Evolutionary conservation across 1,139 yeast species (phyloP).

Genomic region (Kluyveromyces sp.): DNA sequence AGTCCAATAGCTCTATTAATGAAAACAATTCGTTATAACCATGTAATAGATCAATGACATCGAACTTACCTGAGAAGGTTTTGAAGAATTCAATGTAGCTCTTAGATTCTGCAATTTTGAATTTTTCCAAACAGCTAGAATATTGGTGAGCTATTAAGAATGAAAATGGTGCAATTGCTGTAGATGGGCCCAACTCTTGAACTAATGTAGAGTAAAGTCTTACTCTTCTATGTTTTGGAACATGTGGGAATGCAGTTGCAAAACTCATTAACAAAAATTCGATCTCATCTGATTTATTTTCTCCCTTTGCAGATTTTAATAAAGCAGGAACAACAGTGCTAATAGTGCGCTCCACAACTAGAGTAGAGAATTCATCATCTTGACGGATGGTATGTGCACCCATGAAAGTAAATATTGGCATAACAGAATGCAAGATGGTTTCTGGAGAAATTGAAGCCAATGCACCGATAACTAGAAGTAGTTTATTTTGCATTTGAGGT

Average conservation of each 20-base stretch:
- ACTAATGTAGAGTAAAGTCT: slow-evolving; percentile 73
- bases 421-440: slow-evolving; percentile 84
- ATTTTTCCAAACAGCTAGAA: slow-evolving; percentile 44
- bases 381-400: slow-evolving; percentile 96
- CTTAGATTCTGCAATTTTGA: slow-evolving; percentile 58
- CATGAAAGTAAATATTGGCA: slow-evolving; percentile 99
- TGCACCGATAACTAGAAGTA: slow-evolving; percentile 77
- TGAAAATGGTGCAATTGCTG: slow-evolving; percentile 63
- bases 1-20: slow-evolving; percentile 48
- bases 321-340: slow-evolving; percentile 87
- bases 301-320: slow-evolving; percentile 46
- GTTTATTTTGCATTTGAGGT: slow-evolving; percentile 90
- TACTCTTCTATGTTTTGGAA: slow-evolving; percentile 93
- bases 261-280: slow-evolving; percentile 84
- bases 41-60: slow-evolving; percentile 58
- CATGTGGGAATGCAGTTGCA: slow-evolving; percentile 87
- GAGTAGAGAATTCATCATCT: slow-evolving; percentile 90
- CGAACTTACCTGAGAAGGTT: slow-evolving; percentile 59
- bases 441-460: slow-evolving; percentile 88
- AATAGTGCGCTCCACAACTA: slow-evolving; percentile 89
- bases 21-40: slow-evolving; percentile 51
- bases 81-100: slow-evolving; percentile 64
- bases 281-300: slow-evolving; percentile 50
- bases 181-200: slow-evolving; percentile 61
- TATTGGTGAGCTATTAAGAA: slow-evolving; percentile 78